phyloP scores from a whole-genome alignment of 2,329 filamentous ascomycete species.

The Cordyceps tenuipes region DNA sequence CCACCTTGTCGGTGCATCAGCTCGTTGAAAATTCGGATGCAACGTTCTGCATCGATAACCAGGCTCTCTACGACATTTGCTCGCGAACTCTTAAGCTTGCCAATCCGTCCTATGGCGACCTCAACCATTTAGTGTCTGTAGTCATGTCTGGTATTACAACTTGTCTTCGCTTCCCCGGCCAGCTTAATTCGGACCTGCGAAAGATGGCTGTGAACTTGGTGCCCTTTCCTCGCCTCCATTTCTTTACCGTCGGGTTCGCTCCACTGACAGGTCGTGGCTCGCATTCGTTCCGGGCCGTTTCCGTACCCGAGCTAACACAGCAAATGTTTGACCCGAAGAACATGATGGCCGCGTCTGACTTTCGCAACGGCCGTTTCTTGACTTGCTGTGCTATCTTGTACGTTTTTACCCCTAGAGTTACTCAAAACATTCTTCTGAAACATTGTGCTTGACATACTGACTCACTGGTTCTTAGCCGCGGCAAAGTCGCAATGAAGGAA shows the following conservation, averaged over 20 bases:
- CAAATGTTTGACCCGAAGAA: conserved; percentile 99
- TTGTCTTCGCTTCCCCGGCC: conserved; percentile 96
- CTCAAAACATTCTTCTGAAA: neutral
- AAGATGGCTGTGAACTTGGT: conserved; percentile 98
- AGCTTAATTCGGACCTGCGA: conserved; percentile 99
- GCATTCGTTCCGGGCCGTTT: conserved; percentile 93
- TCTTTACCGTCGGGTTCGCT: conserved; percentile 99
- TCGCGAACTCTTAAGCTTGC: conserved; percentile 98
- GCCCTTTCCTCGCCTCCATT: conserved; percentile 97
- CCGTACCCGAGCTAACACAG: conserved; percentile 96
- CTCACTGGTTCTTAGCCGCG: conserved; percentile 49
- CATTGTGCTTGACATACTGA: conserved; percentile 27
- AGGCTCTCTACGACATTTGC: conserved; percentile 99
- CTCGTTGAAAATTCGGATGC: conserved; percentile 99
- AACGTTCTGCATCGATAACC: conserved; percentile 99
- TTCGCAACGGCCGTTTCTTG: conserved; percentile 98
- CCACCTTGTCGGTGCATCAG: conserved; percentile 97
- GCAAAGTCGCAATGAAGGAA: conserved; percentile 99
- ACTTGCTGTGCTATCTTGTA: conserved; percentile 96
- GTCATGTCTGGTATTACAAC: conserved; percentile 99
- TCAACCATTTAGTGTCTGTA: conserved; percentile 98
- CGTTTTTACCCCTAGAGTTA: neutral
- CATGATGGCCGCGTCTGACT: conserved; percentile 99
- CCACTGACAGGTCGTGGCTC: conserved; percentile 81
- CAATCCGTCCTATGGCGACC: conserved; percentile 95